Base-by-base conservation (phyloP, 2,329 filamentous ascomycete species). In the Rutstroemia sp. region DNA sequence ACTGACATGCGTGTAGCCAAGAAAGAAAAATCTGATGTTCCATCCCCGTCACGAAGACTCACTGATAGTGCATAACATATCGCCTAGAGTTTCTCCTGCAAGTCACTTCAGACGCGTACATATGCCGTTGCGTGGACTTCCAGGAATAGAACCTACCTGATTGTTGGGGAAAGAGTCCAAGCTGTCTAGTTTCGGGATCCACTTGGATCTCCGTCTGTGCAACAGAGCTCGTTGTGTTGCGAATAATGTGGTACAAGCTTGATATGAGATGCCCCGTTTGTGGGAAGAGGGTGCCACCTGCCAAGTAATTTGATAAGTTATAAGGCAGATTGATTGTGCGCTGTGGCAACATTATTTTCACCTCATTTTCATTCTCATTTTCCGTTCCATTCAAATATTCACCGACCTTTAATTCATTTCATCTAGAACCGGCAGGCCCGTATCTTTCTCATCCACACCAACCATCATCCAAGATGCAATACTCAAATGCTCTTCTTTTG, bases 401-500 rank as follows among this genome's bases (percentile, higher is more conserved):
- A 40, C 17, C 54, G 27, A 34, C 30, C 46, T 46, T 51, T 12
- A 51, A n/a, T 44, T 5, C 14, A 38, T 21, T 36, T 14, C 9
- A 23, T 44, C 10, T 17, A 50, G 4, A 38, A n/a, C 36, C 21
- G 19, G n/a, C 27, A 7, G 12, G 39, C 27, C n/a, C 19, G 38
- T 30, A n/a, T 27, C 21, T 6, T 19, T 30, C 10, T 14, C 27
- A 23, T 23, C 10, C 30, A 49, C 19, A n/a, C 48, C 25, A 54
- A 52, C 45, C 58, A 57, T 50, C 30, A 51, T 42, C 12, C 59
- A 62, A 55, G 10, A 67, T 67, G 65, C 65, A 67, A 61, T 65
- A 60, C 57, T 63, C 63, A 58, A 60, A 50, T 53, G 19, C 63
- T 55, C 34, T 67, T 47, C 40, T 64, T 56, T 57, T 61, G 19